A percentile compares a stretch with the other conserved stretches of the same genome.
phyloP scores from a whole-genome alignment of 2,329 filamentous ascomycete species.

The Polytolypa hystricis region DNA sequence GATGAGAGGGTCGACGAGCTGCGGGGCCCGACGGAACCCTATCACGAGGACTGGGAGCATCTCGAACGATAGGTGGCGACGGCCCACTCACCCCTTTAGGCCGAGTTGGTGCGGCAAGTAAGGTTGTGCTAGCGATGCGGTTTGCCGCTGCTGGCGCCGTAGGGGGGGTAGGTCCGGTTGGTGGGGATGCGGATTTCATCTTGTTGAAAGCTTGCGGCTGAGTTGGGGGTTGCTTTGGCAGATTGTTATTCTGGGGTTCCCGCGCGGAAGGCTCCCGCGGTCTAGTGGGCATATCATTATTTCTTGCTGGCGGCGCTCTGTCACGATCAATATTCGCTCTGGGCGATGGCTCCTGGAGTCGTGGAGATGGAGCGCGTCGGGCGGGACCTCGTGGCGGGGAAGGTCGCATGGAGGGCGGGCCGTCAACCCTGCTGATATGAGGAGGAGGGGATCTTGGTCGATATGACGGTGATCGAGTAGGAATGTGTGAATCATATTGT shows the following conservation, averaged over 20 bases:
- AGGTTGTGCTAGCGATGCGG: constrained; percentile 28
- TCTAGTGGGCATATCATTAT: not conserved
- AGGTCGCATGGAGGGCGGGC: constrained; percentile 1
- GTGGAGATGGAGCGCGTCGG: constrained; percentile 7
- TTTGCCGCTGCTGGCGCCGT: constrained; percentile 25
- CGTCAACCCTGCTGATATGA: not conserved
- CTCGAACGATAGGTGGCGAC: constrained; percentile 6
- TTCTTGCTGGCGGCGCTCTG: constrained; percentile 2
- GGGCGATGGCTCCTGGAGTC: constrained; percentile 10
- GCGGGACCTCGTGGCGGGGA: constrained; percentile 9
- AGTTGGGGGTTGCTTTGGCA: constrained; percentile 1
- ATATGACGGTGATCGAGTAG: constrained; percentile 10
- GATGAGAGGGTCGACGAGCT: constrained; percentile 21
- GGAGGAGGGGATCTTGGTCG: constrained; percentile 10
- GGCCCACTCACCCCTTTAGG: constrained; percentile 30
- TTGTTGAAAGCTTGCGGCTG: constrained; percentile 22
- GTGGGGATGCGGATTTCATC: constrained; percentile 19
- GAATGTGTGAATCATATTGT: constrained; percentile 5
- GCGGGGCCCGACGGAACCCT: constrained; percentile 22
- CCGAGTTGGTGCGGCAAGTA: constrained; percentile 38
- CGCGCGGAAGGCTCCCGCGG: constrained; percentile 2
- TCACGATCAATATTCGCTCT: constrained; percentile 10
- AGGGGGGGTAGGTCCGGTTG: constrained; percentile 28
- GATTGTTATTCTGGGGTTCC: constrained; percentile 2
- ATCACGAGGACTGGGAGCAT: constrained; percentile 16